Conservation (phyloP, 768 basidiomycete species). For the Termitomyces sp. region DNA sequence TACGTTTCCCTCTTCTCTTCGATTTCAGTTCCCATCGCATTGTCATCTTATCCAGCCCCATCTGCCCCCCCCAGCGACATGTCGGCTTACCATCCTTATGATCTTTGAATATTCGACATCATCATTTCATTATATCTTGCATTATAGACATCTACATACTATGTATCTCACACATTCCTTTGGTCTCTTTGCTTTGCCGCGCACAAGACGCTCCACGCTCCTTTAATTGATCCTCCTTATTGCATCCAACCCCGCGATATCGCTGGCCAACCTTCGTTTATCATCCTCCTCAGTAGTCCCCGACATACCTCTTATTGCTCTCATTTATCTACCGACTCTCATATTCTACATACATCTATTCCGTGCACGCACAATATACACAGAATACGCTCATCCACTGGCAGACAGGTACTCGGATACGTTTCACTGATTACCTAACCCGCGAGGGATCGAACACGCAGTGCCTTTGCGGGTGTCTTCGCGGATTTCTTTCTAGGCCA, state of each 20-base stretch:
- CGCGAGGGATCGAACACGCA: not conserved
- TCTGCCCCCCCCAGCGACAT: not conserved
- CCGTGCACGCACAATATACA: not conserved
- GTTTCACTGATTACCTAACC: not conserved
- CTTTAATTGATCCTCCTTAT: not conserved
- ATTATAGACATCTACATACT: not conserved
- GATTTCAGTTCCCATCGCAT: not conserved
- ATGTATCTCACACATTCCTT: constrained; percentile 10
- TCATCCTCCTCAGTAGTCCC: not conserved
- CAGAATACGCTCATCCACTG: not conserved
- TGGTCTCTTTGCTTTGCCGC: constrained; percentile 1
- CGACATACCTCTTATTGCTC: constrained; percentile 6
- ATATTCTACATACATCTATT: not conserved
- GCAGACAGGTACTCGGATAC: not conserved
- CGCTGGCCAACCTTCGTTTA: not conserved
- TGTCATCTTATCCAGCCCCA: not conserved
- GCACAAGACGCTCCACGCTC: constrained; percentile 9
- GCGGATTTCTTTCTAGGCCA: no score
- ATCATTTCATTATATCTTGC: not conserved
- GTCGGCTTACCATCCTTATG: not conserved
- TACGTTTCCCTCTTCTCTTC: not conserved
- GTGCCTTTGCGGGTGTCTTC: not conserved
- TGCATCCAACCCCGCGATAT: not conserved
- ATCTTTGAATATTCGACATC: not conserved
- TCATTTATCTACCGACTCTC: not conserved